Base-by-base conservation (phyloP, 495 filamentous ascomycete genomes). In the Lasiosphaeria ovina region DNA sequence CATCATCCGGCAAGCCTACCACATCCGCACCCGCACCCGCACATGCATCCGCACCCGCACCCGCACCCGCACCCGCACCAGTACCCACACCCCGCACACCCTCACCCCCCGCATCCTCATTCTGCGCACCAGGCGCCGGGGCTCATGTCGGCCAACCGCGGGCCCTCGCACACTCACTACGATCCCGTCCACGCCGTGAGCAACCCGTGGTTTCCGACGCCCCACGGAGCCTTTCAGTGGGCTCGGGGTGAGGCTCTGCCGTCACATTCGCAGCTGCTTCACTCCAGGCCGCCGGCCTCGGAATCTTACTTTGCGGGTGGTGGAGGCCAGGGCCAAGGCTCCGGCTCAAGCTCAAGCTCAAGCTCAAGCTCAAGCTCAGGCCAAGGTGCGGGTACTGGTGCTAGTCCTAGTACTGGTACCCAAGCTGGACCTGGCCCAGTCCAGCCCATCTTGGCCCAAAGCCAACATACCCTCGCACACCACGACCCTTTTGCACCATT, bases 101-200 rank as follows among this genome's bases (percentile, higher is more conserved):
- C 32, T 33, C 16, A 53, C 6, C 48, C 47, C 17, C 31, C 33
- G 11, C 51, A 50, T 34, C 57, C n/a, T 34, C 64, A 62, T 35
- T 47, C 57, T 24, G 24, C 24, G 24, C 24, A 24, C 24, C 24
- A 24, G 24, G 24, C 24, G 24, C 24, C 24, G 24, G 24, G 24
- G 24, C 24, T 24, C 24, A 24, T 24, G 24, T 24, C 24, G 24
- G 24, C 24, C 2, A 24, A 24, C 24, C 24, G 24, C 24, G 24
- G 24, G 6, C 24, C 9, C 9, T 16, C 17, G 6, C 3, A 12
- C 31, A 38, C 8, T 34, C 40, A 60, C 35, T 69, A 69, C 64
- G 66, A 71, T 31, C 66, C 66, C 3, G 66, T 69, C 16, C 66
- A 70, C 36, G 55, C 65, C 10, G 45, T 56, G 36, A 61, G 54